Evolutionary conservation across 2,329 filamentous ascomycete genomes (phyloP).

Genomic region (Lecanosticta acicola): DNA sequence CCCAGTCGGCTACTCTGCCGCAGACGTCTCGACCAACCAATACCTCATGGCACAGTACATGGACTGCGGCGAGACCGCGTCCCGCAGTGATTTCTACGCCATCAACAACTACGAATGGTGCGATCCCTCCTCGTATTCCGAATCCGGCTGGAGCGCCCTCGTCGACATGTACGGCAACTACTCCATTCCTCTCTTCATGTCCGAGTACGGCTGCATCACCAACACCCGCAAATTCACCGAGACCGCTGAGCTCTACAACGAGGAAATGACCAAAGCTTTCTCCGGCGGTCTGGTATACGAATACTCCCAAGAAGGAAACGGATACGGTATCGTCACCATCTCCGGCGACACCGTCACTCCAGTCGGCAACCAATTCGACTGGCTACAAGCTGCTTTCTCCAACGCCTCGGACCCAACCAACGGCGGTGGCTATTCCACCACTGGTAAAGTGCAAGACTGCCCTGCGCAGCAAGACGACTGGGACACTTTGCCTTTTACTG

Average conservation of each 20-base stretch:
- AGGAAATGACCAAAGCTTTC: constrained; percentile 80
- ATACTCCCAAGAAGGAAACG: constrained; percentile 73
- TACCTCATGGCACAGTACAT: constrained; percentile 82
- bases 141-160: constrained; percentile 76
- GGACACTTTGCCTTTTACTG: constrained; percentile 46
- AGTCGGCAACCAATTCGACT: constrained; percentile 54
- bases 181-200: constrained; percentile 74
- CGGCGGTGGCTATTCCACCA: constrained; percentile 54
- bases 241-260: constrained; percentile 68
- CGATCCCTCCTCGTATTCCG: constrained; percentile 60
- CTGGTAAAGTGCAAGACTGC: constrained; percentile 48
- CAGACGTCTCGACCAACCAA: constrained; percentile 77
- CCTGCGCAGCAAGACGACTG: constrained; percentile 49
- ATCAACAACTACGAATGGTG: constrained; percentile 89
- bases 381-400: constrained; percentile 47
- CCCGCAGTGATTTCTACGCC: constrained; percentile 79
- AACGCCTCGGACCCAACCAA: constrained; percentile 48
- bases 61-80: constrained; percentile 73
- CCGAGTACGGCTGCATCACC: constrained; percentile 83
- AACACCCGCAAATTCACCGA: constrained; percentile 78
- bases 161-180: constrained; percentile 81
- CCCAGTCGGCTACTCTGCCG: constrained; percentile 74
- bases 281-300: constrained; percentile 95
- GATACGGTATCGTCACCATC: constrained; percentile 74
- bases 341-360: constrained; percentile 45